phyloP scores from a whole-genome alignment of 2,329 filamentous ascomycete genomes.

The Emergomyces orientalis region DNA sequence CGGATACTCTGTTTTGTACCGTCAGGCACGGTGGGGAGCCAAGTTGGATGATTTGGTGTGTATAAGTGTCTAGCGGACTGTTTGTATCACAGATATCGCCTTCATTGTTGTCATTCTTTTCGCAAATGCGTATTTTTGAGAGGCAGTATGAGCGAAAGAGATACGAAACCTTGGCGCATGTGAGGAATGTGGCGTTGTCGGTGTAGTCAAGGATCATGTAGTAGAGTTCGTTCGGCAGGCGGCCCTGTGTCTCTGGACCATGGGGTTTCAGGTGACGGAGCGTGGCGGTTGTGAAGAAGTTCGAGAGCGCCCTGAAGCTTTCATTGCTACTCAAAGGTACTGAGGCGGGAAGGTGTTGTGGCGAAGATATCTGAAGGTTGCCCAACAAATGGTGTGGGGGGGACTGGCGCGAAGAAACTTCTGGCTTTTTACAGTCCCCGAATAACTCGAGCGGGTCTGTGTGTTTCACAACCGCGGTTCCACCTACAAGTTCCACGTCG shows the following conservation, averaged over 20 bases:
- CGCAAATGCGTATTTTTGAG: background rate
- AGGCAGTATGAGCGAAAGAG: slow-evolving; percentile 3
- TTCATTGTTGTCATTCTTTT: background rate
- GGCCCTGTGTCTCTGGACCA: background rate
- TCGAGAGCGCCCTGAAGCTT: background rate
- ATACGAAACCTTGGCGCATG: slow-evolving; percentile 1
- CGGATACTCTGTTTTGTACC: slow-evolving; percentile 1
- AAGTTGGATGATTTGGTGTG: background rate
- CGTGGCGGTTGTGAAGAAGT: slow-evolving; percentile 4
- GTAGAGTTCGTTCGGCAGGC: slow-evolving; percentile 2
- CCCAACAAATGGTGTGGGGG: background rate
- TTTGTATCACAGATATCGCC: background rate
- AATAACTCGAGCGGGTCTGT: background rate
- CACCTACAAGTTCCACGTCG: background rate
- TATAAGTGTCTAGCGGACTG: background rate
- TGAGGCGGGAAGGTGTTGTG: background rate
- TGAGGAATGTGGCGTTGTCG: background rate
- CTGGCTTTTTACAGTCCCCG: background rate
- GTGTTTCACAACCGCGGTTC: background rate
- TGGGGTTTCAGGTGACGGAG: background rate
- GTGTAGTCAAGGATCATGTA: slow-evolving; percentile 5
- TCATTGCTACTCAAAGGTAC: background rate
- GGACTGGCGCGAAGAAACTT: background rate
- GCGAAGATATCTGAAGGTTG: background rate
- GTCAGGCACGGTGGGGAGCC: background rate